Evolutionary conservation across 2,329 filamentous ascomycete genomes (phyloP).

Genomic region (Coniochaeta hoffmannii): DNA sequence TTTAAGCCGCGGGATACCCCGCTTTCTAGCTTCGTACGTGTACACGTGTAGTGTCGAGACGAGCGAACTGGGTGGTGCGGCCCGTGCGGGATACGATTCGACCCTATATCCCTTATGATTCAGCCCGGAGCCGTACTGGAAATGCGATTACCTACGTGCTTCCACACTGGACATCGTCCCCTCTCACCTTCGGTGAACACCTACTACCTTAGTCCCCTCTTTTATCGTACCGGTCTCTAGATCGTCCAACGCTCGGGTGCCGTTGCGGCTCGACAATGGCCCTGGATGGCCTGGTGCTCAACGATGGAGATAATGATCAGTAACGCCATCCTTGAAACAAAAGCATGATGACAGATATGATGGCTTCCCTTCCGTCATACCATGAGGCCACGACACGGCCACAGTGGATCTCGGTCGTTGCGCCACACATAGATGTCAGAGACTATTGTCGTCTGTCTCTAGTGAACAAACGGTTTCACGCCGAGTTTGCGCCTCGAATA

Average conservation of each 20-base stretch:
- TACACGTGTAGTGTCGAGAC: too few relatives aligned
- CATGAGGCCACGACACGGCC: slow-evolving; percentile 35
- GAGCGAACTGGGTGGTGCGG: too few relatives aligned
- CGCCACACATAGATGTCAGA: slow-evolving; percentile 31
- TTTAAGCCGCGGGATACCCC: background rate
- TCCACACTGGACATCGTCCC: too few relatives aligned
- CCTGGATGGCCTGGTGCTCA: background rate
- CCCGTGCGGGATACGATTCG: too few relatives aligned
- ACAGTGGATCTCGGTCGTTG: slow-evolving; percentile 43
- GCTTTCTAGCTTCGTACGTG: background rate
- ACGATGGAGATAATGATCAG: background rate
- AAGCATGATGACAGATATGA: slow-evolving; percentile 7
- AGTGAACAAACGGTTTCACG: slow-evolving; percentile 39
- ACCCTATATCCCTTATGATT: too few relatives aligned
- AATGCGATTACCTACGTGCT: too few relatives aligned
- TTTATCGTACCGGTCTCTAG: background rate
- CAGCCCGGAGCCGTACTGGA: too few relatives aligned
- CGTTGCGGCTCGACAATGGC: background rate
- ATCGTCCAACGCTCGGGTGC: background rate
- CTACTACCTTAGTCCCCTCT: background rate
- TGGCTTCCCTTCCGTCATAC: slow-evolving; percentile 44
- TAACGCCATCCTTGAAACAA: background rate
- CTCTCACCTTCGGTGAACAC: background rate
- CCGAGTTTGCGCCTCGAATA: slow-evolving; percentile 41
- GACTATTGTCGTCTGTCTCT: slow-evolving; percentile 40